These are phyloP conservation scores for Clonostachys solani DNA, from an alignment of 2,329 filamentous ascomycete species.

Conservation along the genomic window DNA sequence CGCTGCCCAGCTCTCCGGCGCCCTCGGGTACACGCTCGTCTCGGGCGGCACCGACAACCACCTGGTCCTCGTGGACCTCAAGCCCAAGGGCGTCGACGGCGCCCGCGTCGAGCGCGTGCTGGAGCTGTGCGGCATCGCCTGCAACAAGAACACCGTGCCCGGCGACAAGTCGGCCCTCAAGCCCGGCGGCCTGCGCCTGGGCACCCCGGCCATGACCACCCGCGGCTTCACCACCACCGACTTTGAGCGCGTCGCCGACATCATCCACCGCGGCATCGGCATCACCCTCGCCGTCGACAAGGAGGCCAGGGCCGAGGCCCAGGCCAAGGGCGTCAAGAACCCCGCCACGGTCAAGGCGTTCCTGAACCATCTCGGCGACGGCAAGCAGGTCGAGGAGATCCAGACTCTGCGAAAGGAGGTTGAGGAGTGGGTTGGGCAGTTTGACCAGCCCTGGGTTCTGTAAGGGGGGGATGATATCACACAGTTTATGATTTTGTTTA, in stretches of 20 bases:
- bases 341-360: constrained; percentile 50
- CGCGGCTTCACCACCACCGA: constrained; percentile 80
- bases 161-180: constrained; percentile 88
- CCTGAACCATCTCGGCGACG: constrained; percentile 60
- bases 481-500: not conserved
- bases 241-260: constrained; percentile 77
- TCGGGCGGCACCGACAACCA: constrained; percentile 94
- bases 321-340: constrained; percentile 61
- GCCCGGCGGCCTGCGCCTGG: constrained; percentile 85
- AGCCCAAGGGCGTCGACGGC: constrained; percentile 79
- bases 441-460: constrained; percentile 19
- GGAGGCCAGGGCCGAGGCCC: constrained; percentile 59
- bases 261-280: constrained; percentile 74
- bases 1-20: constrained; percentile 58
- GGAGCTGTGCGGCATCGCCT: constrained; percentile 84
- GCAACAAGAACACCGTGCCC: constrained; percentile 97
- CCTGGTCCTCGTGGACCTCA: constrained; percentile 84
- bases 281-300: constrained; percentile 72
- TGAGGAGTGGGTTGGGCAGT: constrained; percentile 62
- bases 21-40: constrained; percentile 80
- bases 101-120: constrained; percentile 82
- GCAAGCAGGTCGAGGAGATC: constrained; percentile 62
- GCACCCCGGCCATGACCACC: constrained; percentile 94
- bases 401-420: constrained; percentile 64
- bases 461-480: constrained; percentile 4